Evolutionary conservation across 2,329 filamentous ascomycete species (phyloP).

Genomic region (Diplodia mutila): DNA sequence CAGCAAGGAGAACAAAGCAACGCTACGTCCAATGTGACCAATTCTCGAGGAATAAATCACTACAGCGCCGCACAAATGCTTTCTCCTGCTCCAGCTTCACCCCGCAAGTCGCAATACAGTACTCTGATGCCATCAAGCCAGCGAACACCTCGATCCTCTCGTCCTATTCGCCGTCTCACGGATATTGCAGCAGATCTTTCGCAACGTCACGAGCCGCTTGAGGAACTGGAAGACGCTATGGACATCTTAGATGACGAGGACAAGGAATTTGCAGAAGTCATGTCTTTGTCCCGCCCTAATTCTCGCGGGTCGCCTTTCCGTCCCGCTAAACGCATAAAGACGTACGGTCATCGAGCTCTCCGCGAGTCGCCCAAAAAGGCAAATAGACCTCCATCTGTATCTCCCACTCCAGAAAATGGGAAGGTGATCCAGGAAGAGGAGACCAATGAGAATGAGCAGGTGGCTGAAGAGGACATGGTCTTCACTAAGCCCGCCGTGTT

Average conservation of each 20-base stretch:
- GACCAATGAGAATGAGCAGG: neutral
- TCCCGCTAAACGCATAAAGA: conserved; percentile 22
- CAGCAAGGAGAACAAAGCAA: neutral
- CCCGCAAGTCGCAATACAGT: conserved; percentile 1
- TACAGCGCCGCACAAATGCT: conserved; percentile 44
- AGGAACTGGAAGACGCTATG: conserved; percentile 12
- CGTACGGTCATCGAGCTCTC: conserved; percentile 14
- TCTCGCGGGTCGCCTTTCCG: conserved; percentile 18
- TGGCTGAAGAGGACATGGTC: conserved; percentile 4
- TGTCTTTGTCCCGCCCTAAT: neutral
- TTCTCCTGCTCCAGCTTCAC: conserved; percentile 33
- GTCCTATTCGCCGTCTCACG: conserved; percentile 35
- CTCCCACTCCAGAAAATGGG: conserved; percentile 18
- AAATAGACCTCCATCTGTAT: conserved; percentile 1
- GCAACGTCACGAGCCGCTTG: conserved; percentile 28
- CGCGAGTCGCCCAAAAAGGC: conserved; percentile 18
- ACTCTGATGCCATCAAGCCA: conserved; percentile 11
- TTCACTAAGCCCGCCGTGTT: conserved; percentile 32
- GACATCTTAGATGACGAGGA: conserved; percentile 33
- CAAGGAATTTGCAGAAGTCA: conserved; percentile 31
- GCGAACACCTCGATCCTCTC: conserved; percentile 19
- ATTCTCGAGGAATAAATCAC: neutral
- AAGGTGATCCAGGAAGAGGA: conserved; percentile 26
- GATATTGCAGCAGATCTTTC: conserved; percentile 44
- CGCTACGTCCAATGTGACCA: neutral